Base-by-base conservation (phyloP, 106 monocot species). In the Triglochin maritima region DNA sequence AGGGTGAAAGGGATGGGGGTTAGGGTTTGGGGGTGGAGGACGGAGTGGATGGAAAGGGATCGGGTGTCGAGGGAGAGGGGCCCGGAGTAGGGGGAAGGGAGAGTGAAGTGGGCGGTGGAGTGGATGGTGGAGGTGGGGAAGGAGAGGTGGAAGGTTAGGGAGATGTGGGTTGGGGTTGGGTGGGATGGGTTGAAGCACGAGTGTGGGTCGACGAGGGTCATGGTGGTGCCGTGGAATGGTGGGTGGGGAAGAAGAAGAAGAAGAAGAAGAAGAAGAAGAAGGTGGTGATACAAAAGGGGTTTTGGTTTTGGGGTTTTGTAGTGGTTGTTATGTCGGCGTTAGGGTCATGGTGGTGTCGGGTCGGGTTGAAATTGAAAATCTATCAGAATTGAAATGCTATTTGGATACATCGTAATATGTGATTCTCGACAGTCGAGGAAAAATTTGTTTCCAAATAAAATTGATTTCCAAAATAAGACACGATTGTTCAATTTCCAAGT, bases 181-280 rank as follows among this genome's bases (percentile, higher is more conserved):
- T 87, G 67, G 7, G 65, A 47, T 15, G 74, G 73, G 77, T 87
- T 84, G 3, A 90, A 49, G 79, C 72, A 85, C 12, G 94, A 90
- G 76, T 90, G 90, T 1, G 94, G 94, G 52, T 95, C 94, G 5
- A 90, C 45, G 0, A 79, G 85, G 0, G 87, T 83, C 94, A 94
- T 94, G 10, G 51, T n/a, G 44, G 13, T n/a, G 51, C 68, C 3
- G 54, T 45, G 4, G 17, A 2, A 53, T 29, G 44, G 59, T 10
- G 56, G 46, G 16, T 5, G 17, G 67, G 54, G 62, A 59, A 13
- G 63, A 46, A 54, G 65, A 3, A n/a, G 45, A 29, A 61, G 4
- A 17, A 17, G 4, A 17, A 49, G 50, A 4, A 5, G 9, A n/a
- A n/a, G 54, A 7, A 10, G 54, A 10, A n/a, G 54, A 3, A n/a